phyloP scores from a whole-genome alignment of 1,139 yeast genomes.

The Magnusiomyces paraingens region DNA sequence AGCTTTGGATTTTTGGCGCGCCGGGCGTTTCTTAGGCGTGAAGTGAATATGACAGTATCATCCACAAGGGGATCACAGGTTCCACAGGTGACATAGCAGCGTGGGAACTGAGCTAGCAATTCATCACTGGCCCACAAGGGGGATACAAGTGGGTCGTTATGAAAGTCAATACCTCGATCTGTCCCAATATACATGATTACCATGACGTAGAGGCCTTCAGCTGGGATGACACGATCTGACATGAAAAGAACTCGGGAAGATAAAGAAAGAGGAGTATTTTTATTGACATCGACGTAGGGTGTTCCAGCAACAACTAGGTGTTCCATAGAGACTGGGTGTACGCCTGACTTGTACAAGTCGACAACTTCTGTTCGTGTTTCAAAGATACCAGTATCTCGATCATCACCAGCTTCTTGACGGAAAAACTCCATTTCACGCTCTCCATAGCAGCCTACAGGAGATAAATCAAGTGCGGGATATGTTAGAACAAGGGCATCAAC shows the following conservation, averaged over 20 bases:
- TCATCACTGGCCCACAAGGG: slow-evolving; percentile 19
- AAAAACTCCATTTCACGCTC: slow-evolving; percentile 19
- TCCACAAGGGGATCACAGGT: slow-evolving; percentile 22
- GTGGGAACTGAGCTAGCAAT: slow-evolving; percentile 19
- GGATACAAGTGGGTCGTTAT: slow-evolving; percentile 18
- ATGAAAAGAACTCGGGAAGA: slow-evolving; percentile 19
- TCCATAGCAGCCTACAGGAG: slow-evolving; percentile 19
- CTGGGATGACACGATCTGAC: slow-evolving; percentile 17
- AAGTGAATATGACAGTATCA: slow-evolving; percentile 25
- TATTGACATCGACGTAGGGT: slow-evolving; percentile 6
- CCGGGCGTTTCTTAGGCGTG: slow-evolving; percentile 33
- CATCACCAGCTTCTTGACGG: slow-evolving; percentile 17
- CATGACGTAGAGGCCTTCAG: slow-evolving; percentile 18
- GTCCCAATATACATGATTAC: slow-evolving; percentile 21
- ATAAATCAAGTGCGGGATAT: slow-evolving; percentile 20
- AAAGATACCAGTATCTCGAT: slow-evolving; percentile 13
- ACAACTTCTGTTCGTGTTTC: slow-evolving; percentile 15
- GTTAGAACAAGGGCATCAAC: slow-evolving; percentile 18
- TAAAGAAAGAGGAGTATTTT: slow-evolving; percentile 17
- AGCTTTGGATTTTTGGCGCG: not conserved
- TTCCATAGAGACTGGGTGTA: slow-evolving; percentile 11
- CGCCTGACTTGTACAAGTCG: slow-evolving; percentile 14
- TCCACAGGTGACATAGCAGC: slow-evolving; percentile 19
- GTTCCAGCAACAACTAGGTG: slow-evolving; percentile 13
- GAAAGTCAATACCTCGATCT: slow-evolving; percentile 18